Evolutionary conservation across 1,284 basidiomycete species (phyloP), one percentile per base, ranked within the genome.

Genomic region (Boletus hoseneyae): DNA sequence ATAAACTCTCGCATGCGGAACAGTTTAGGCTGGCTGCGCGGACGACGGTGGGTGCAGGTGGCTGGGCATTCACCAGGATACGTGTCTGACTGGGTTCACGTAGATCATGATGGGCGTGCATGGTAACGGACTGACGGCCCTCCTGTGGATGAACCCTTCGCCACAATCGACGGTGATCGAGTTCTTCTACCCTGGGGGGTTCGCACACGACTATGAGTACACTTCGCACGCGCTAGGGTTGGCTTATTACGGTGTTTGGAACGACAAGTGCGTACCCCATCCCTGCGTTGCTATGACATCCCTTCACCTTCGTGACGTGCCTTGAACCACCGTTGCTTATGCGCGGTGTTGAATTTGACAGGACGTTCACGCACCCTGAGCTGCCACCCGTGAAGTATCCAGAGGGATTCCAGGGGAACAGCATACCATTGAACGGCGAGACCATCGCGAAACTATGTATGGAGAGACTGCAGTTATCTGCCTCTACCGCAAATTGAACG

Each of bases 61-160:
- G 18, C 39, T 2, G 2, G 34, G 23, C 2, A 9, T 4, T 19
- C 1, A 15, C 18, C 6, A 1, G 13, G 11, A 18, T 16, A 9
- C 23, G 23, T 1, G 10, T 27, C 16, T 42, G 9, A 47, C 38
- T 30, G 29, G 12, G 29, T 30, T 30, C 29, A 13, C 9, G 7
- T 35, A 92, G 87, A 86, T 93, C 58, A 78, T 93, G 80, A 84
- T 92, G 78, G 90, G 90, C 50, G 84, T 93, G 15, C 91, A 94
- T 61, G 91, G 91, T 9, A 91, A 93, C 63, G 91, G 90, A 38
- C 68, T 94, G 33, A 92, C 91, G 0, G 79, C 87, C 11, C 72
- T 92, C 2, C 63, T 93, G 6, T 94, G 90, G 90, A 92, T 93
- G 90, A 82, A 84, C 25, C 87, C 88, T 1, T 79, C 77, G 1